A percentile compares a stretch with the other conserved stretches of the same genome.
Conservation (phyloP, 2,329 filamentous ascomycete genomes). For the Pseudodiploospora longispora region DNA sequence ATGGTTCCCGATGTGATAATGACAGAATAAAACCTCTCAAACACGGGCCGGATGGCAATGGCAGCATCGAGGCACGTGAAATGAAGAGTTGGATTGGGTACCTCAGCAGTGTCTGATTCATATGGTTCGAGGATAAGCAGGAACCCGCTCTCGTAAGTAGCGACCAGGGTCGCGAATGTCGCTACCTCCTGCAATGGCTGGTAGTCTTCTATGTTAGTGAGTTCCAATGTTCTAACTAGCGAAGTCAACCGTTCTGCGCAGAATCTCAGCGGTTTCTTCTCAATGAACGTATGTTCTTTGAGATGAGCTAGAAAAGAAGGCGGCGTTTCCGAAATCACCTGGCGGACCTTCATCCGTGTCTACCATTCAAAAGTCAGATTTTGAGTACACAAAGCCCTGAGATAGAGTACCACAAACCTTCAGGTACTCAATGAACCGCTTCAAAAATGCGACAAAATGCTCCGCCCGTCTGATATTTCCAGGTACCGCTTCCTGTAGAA, state of each 20-base stretch:
- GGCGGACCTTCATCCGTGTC: conserved; percentile 95
- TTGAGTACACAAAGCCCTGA: background rate
- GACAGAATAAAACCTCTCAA: conserved; percentile 94
- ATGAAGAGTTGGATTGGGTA: conserved; percentile 93
- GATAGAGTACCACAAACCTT: conserved; percentile 41
- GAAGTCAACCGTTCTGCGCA: conserved; percentile 93
- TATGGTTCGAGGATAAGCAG: conserved; percentile 94
- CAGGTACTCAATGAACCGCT: conserved; percentile 94
- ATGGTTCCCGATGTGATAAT: conserved; percentile 98
- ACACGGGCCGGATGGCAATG: conserved; percentile 95
- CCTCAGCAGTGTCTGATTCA: conserved; percentile 89
- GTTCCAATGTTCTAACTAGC: conserved; percentile 85
- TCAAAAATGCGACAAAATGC: conserved; percentile 90
- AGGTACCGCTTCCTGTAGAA: conserved; percentile 90
- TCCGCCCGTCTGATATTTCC: conserved; percentile 94
- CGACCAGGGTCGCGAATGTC: conserved; percentile 90
- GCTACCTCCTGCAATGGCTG: conserved; percentile 95
- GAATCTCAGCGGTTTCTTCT: conserved; percentile 88
- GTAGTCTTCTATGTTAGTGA: conserved; percentile 97
- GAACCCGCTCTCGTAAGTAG: conserved; percentile 96
- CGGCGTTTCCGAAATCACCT: conserved; percentile 95
- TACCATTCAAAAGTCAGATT: conserved; percentile 22
- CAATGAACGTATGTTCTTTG: conserved; percentile 94
- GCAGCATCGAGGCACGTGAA: conserved; percentile 95
- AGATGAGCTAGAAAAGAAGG: conserved; percentile 88